phyloP scores from a whole-genome alignment of 495 filamentous ascomycete genomes.

The Aspergillus wentii region DNA sequence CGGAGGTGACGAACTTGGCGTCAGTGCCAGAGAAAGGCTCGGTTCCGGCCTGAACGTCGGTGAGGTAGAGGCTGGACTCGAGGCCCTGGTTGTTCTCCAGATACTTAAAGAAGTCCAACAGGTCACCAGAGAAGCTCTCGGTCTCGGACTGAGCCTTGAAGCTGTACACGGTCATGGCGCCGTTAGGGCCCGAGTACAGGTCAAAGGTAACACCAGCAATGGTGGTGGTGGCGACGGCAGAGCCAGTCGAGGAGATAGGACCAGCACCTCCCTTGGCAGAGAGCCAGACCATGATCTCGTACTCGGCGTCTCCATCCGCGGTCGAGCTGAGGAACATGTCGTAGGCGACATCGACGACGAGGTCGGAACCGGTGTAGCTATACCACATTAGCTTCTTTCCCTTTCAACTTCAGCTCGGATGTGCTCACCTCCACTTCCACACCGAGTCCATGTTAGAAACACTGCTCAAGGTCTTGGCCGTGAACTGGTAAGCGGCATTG shows the following conservation, averaged over 20 bases:
- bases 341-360: constrained; percentile 62
- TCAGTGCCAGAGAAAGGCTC: constrained; percentile 48
- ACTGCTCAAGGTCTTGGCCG: constrained; percentile 39
- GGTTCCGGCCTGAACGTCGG: constrained; percentile 51
- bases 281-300: constrained; percentile 73
- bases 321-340: constrained; percentile 56
- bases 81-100: constrained; percentile 45
- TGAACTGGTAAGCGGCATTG: constrained; percentile 44
- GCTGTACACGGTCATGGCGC: constrained; percentile 52
- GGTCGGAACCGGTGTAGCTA: constrained; percentile 47
- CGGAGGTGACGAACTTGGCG: constrained; percentile 29
- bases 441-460: constrained; percentile 47
- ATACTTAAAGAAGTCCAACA: constrained; percentile 54
- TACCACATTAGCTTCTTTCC: not conserved
- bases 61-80: constrained; percentile 47
- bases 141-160: constrained; percentile 50
- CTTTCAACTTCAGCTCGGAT: not conserved
- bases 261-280: constrained; percentile 56
- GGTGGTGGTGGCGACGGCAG: constrained; percentile 45
- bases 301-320: constrained; percentile 40
- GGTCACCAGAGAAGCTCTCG: constrained; percentile 50
- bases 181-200: constrained; percentile 53
- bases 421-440: constrained; percentile 49
- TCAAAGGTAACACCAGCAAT: constrained; percentile 49
- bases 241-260: constrained; percentile 55